A percentile compares a stretch with the other conserved stretches of the same genome.
Evolutionary conservation across 371 early-diverging fungal species (phyloP).

Genomic region (Apophysomyces elegans): DNA sequence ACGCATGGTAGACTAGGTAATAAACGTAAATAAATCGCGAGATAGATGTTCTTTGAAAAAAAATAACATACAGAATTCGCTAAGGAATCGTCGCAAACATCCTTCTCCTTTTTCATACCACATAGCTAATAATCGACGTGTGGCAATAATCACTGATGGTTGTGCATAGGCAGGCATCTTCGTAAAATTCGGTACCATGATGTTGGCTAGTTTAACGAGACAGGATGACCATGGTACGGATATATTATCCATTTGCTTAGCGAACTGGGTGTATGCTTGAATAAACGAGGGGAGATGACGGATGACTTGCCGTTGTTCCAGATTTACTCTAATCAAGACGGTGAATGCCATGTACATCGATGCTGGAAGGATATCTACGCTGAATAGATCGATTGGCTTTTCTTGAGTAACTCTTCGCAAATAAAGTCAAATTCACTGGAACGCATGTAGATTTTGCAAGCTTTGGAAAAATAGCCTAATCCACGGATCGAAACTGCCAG

Average conservation of each 20-base stretch:
- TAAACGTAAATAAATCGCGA: constrained; percentile 2
- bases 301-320: constrained; percentile 34
- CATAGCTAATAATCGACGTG: constrained; percentile 54
- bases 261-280: constrained; percentile 64
- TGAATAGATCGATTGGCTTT: constrained; percentile 60
- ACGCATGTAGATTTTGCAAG: constrained; percentile 51
- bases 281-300: constrained; percentile 68
- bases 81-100: constrained; percentile 44
- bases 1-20: constrained; percentile 57
- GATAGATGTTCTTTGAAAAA: not conserved
- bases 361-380: constrained; percentile 41
- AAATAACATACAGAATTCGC: constrained; percentile 49
- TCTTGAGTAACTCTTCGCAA: constrained; percentile 53
- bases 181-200: constrained; percentile 46
- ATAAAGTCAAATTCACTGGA: constrained; percentile 50
- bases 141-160: constrained; percentile 46
- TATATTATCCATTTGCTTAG: constrained; percentile 47
- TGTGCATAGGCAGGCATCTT: constrained; percentile 45
- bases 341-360: not conserved
- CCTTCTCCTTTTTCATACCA: constrained; percentile 58
- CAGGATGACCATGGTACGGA: constrained; percentile 51
- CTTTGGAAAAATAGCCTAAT: constrained; percentile 73
- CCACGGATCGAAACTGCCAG: constrained; percentile 71
- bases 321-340: constrained; percentile 33
- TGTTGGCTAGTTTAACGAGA: constrained; percentile 52